phyloP scores from a whole-genome alignment of 805 yeast species.

The Wickerhamomyces pijperi region DNA sequence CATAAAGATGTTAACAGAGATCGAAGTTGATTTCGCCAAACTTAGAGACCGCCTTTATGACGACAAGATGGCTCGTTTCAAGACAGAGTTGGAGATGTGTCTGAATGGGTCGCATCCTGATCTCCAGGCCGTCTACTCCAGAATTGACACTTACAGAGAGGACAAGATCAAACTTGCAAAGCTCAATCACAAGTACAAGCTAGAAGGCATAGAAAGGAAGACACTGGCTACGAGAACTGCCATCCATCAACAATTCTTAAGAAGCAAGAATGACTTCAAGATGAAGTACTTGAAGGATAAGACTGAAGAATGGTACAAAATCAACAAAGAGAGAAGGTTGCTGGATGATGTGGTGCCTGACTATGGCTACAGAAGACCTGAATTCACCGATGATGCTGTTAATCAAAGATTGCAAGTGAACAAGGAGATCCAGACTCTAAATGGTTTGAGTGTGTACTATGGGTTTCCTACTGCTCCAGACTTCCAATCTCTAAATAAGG shows the following conservation, averaged over 20 bases:
- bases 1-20: slow-evolving; percentile 58
- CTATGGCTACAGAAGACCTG: slow-evolving; percentile 29
- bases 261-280: slow-evolving; percentile 56
- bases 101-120: slow-evolving; percentile 88
- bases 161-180: slow-evolving; percentile 46
- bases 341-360: slow-evolving; percentile 55
- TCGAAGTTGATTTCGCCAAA: slow-evolving; percentile 80
- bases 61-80: slow-evolving; percentile 66
- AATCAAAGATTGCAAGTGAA: slow-evolving; percentile 55
- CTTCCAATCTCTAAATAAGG: slow-evolving; percentile 49
- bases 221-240: slow-evolving; percentile 70
- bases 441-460: slow-evolving; percentile 53
- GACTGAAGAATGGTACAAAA: slow-evolving; percentile 83
- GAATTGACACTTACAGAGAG: slow-evolving; percentile 65
- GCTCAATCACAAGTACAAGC: slow-evolving; percentile 47
- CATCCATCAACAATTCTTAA: slow-evolving; percentile 75
- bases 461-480: slow-evolving; percentile 81
- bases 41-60: slow-evolving; percentile 77
- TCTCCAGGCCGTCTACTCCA: slow-evolving; percentile 55
- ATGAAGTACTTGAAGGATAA: slow-evolving; percentile 55
- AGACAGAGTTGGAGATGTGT: slow-evolving; percentile 80
- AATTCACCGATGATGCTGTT: slow-evolving; percentile 37
- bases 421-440: slow-evolving; percentile 58
- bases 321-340: slow-evolving; percentile 77
- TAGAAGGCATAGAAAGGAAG: slow-evolving; percentile 69